Evolutionary conservation across 1,139 yeast genomes (phyloP).

Genomic region (Scheffersomyces segobiensis): DNA sequence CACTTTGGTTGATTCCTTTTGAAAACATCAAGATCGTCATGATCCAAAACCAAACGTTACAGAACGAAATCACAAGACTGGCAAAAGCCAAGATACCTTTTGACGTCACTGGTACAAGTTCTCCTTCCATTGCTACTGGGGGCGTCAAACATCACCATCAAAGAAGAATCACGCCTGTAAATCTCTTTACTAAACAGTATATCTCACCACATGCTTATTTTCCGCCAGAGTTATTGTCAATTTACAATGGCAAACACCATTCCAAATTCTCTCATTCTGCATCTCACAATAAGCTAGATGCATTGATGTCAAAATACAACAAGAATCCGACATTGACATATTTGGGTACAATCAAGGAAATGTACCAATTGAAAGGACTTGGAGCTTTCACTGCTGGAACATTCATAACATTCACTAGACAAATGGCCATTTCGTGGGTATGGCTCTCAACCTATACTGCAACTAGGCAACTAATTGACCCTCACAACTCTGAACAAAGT

Average conservation of each 20-base stretch:
- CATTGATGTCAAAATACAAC: slow-evolving; percentile 42
- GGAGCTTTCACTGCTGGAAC: slow-evolving; percentile 83
- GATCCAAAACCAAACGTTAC: slow-evolving; percentile 64
- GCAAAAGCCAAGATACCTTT: slow-evolving; percentile 16
- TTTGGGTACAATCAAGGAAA: slow-evolving; percentile 57
- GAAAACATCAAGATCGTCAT: slow-evolving; percentile 83
- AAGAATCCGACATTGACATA: slow-evolving; percentile 56
- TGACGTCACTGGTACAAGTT: slow-evolving; percentile 23
- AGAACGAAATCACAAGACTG: slow-evolving; percentile 32
- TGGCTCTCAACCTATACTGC: slow-evolving; percentile 84
- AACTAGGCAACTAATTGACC: slow-evolving; percentile 67
- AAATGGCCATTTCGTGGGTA: slow-evolving; percentile 74
- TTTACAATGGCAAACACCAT: slow-evolving; percentile 23
- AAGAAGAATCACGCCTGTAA: slow-evolving; percentile 17
- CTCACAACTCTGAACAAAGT: slow-evolving; percentile 45
- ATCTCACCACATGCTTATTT: slow-evolving; percentile 48
- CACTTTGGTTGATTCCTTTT: slow-evolving; percentile 84
- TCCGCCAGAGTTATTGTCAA: slow-evolving; percentile 35
- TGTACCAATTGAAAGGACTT: slow-evolving; percentile 73
- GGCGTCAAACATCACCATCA: slow-evolving; percentile 20
- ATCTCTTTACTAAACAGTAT: slow-evolving; percentile 35
- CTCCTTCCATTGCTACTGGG: not conserved
- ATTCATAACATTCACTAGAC: slow-evolving; percentile 75
- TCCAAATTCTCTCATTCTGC: slow-evolving; percentile 24
- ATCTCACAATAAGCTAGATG: slow-evolving; percentile 22